A percentile compares a stretch with the other conserved stretches of the same genome.
Evolutionary conservation across 2,329 filamentous ascomycete genomes (phyloP).

Genomic region (Endoconidiophora polonica): DNA sequence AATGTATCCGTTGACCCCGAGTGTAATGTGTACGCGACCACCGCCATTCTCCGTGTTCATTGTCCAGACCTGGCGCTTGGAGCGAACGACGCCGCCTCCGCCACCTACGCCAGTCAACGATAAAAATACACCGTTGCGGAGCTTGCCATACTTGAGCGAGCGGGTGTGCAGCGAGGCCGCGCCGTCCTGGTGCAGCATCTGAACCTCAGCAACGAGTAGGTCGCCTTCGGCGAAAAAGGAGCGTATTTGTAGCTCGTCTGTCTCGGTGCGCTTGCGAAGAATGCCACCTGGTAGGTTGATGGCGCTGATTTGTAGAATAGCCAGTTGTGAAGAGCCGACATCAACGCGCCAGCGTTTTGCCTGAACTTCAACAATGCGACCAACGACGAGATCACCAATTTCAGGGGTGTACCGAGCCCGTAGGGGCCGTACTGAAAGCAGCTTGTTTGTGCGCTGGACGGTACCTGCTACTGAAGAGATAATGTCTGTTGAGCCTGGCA

Average conservation of each 20-base stretch:
- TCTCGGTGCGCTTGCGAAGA: slow-evolving; percentile 76
- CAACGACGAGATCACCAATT: slow-evolving; percentile 89
- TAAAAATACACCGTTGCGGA: slow-evolving; percentile 83
- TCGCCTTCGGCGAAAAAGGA: slow-evolving; percentile 96
- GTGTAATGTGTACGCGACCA: slow-evolving; percentile 62
- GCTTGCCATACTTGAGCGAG: slow-evolving; percentile 82
- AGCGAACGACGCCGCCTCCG: slow-evolving; percentile 70
- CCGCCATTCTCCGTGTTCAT: slow-evolving; percentile 40
- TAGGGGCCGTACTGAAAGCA: slow-evolving; percentile 78
- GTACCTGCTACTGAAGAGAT: slow-evolving; percentile 81
- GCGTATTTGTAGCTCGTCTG: slow-evolving; percentile 91
- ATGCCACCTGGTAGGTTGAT: slow-evolving; percentile 95
- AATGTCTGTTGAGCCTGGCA: slow-evolving; percentile 48
- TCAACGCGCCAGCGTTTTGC: slow-evolving; percentile 88
- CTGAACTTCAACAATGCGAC: slow-evolving; percentile 89
- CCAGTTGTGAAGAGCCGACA: slow-evolving; percentile 73
- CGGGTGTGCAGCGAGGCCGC: slow-evolving; percentile 79
- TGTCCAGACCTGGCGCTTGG: slow-evolving; percentile 76
- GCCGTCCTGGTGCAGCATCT: slow-evolving; percentile 73
- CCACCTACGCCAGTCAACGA: slow-evolving; percentile 68
- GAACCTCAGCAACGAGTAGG: slow-evolving; percentile 84
- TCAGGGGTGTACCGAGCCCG: slow-evolving; percentile 88
- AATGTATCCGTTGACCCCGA: slow-evolving; percentile 94
- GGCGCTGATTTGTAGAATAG: slow-evolving; percentile 65
- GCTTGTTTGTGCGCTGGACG: slow-evolving; percentile 86